Conservation (phyloP, 306 rosid genomes). For the Malus fusca region DNA sequence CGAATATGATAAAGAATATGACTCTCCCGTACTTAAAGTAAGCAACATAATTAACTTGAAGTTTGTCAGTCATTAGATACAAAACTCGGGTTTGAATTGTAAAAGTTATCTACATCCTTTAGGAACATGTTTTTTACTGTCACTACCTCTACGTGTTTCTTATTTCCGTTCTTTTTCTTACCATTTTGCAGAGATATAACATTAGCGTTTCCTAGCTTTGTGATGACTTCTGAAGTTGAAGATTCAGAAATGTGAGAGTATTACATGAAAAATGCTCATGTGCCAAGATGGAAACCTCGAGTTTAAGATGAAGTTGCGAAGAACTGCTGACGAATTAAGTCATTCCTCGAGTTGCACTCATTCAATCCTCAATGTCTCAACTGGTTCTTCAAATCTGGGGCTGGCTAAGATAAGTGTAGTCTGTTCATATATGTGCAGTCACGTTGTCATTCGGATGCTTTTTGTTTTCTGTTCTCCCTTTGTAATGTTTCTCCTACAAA, state of each 20-base stretch:
- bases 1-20: constrained; percentile 79
- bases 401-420: neutral
- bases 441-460: neutral
- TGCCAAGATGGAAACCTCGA: neutral
- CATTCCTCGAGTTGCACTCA: neutral
- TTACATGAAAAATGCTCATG: neutral
- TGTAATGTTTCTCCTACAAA: neutral
- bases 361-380: constrained; percentile 2
- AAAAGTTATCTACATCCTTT: too few relatives aligned
- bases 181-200: constrained; percentile 65
- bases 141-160: neutral
- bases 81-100: neutral
- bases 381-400: neutral
- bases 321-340: neutral
- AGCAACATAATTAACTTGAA: constrained; percentile 17
- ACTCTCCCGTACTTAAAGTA: constrained; percentile 78
- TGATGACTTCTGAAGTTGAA: constrained; percentile 46
- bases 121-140: too few relatives aligned
- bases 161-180: neutral
- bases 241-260: constrained; percentile 38
- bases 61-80: constrained; percentile 1
- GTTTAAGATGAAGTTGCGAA: neutral
- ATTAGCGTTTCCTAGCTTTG: constrained; percentile 78
- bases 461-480: neutral
- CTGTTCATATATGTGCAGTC: neutral